These are phyloP conservation scores for Alternaria angustiovoidea DNA, from an alignment of 2,329 filamentous ascomycete genomes.

Conservation along the genomic window DNA sequence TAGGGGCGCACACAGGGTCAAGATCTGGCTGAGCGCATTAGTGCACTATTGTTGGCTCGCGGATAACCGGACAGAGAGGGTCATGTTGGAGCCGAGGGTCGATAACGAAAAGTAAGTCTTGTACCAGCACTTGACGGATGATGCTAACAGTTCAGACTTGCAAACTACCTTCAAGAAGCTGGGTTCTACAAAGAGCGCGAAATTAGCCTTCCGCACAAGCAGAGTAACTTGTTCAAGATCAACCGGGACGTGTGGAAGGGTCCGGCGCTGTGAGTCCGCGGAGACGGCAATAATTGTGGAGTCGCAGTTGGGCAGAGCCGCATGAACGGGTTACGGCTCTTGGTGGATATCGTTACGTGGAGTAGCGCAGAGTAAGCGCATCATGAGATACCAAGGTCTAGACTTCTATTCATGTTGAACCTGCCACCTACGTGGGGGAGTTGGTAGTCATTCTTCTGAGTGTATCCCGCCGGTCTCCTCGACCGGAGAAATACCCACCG, in stretches of 20 bases:
- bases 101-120: slow-evolving; percentile 83
- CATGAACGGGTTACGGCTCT: slow-evolving; percentile 12
- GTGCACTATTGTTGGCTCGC: slow-evolving; percentile 85
- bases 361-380: slow-evolving; percentile 20
- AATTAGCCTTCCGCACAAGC: slow-evolving; percentile 89
- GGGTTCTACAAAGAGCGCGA: slow-evolving; percentile 91
- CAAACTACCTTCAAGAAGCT: slow-evolving; percentile 72
- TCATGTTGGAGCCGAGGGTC: slow-evolving; percentile 87
- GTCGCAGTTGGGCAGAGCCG: slow-evolving; percentile 20
- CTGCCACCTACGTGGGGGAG: neutral
- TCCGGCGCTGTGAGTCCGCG: slow-evolving; percentile 35
- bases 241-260: slow-evolving; percentile 75
- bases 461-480: neutral
- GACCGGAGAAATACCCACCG: neutral
- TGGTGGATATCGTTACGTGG: slow-evolving; percentile 24
- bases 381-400: slow-evolving; percentile 25
- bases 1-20: slow-evolving; percentile 77
- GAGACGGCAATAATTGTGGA: slow-evolving; percentile 17
- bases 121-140: neutral
- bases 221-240: slow-evolving; percentile 84
- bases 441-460: slow-evolving; percentile 4
- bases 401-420: slow-evolving; percentile 12
- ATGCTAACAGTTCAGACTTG: slow-evolving; percentile 62
- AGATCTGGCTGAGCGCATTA: slow-evolving; percentile 81
- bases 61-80: slow-evolving; percentile 80